Conservation (phyloP, 2,329 filamentous ascomycete species). For the Purpureocillium lavendulum region DNA sequence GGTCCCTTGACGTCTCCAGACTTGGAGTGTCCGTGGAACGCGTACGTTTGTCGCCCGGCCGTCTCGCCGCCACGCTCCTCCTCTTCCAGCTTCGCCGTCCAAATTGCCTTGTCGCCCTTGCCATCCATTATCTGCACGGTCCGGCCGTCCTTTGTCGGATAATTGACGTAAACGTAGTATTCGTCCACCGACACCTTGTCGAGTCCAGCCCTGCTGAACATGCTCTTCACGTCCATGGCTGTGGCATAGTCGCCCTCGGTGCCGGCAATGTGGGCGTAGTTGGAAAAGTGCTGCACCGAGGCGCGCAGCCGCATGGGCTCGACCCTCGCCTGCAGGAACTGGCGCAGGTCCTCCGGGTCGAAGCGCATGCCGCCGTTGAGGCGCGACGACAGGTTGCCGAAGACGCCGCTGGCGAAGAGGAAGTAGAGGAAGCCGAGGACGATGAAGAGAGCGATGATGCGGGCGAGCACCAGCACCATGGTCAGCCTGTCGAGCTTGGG, state of each 20-base stretch:
- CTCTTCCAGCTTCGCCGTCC: slow-evolving; percentile 82
- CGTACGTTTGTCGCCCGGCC: slow-evolving; percentile 59
- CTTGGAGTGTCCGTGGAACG: slow-evolving; percentile 85
- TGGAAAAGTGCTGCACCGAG: slow-evolving; percentile 68
- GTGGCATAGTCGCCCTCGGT: slow-evolving; percentile 85
- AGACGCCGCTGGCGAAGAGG: slow-evolving; percentile 78
- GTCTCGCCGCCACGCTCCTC: slow-evolving; percentile 55
- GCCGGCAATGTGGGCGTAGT: slow-evolving; percentile 86
- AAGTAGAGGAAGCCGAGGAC: slow-evolving; percentile 74
- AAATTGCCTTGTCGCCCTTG: slow-evolving; percentile 52
- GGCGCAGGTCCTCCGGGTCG: slow-evolving; percentile 73
- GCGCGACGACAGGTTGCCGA: slow-evolving; percentile 55
- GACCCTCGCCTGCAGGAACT: slow-evolving; percentile 65
- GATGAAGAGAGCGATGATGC: slow-evolving; percentile 66
- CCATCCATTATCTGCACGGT: slow-evolving; percentile 71
- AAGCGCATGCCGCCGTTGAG: slow-evolving; percentile 61
- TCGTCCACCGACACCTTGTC: slow-evolving; percentile 70
- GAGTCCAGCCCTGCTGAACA: slow-evolving; percentile 64
- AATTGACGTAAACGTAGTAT: slow-evolving; percentile 88
- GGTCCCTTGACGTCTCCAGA: slow-evolving; percentile 79
- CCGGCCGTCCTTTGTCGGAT: slow-evolving; percentile 68
- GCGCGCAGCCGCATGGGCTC: slow-evolving; percentile 62
- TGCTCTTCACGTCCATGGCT: slow-evolving; percentile 73
- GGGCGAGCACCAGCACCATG: slow-evolving; percentile 56
- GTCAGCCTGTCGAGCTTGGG: slow-evolving; percentile 33